These are phyloP conservation scores for Curvularia eragrostidis DNA, from an alignment of 2,329 filamentous ascomycete species.

Conservation along the genomic window DNA sequence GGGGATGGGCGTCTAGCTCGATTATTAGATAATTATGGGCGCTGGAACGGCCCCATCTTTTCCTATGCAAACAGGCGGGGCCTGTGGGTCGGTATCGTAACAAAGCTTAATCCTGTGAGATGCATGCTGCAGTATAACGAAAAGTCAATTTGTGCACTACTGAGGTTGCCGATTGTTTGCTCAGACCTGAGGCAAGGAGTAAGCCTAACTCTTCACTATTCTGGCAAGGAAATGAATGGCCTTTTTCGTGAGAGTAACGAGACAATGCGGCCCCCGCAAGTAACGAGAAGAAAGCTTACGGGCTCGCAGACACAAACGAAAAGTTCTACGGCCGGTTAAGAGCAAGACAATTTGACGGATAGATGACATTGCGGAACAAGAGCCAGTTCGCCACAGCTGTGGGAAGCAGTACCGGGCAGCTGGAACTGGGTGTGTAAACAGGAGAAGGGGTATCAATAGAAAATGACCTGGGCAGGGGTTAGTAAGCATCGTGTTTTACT, in stretches of 20 bases:
- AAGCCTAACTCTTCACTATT: background rate
- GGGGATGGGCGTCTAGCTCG: background rate
- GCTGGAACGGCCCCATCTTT: slow-evolving; percentile 8
- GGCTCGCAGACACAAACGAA: background rate
- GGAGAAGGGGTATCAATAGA: background rate
- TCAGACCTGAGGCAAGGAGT: background rate
- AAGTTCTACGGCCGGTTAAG: background rate
- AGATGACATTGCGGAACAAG: background rate
- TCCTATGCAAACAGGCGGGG: slow-evolving; percentile 14
- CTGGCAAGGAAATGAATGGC: background rate
- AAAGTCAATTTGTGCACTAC: background rate
- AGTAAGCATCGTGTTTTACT: background rate
- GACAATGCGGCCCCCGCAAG: background rate
- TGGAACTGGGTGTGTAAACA: background rate
- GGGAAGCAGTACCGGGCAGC: background rate
- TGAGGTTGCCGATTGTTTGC: background rate
- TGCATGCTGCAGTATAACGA: background rate
- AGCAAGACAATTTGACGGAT: background rate
- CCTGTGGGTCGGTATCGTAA: slow-evolving; percentile 7
- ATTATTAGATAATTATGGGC: background rate
- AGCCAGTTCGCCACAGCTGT: background rate
- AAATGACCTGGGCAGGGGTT: background rate
- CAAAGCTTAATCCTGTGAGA: background rate
- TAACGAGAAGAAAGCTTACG: background rate
- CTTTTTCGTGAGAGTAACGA: background rate